Conservation (phyloP, 345 rosid species). For the Pugionium cornutum region DNA sequence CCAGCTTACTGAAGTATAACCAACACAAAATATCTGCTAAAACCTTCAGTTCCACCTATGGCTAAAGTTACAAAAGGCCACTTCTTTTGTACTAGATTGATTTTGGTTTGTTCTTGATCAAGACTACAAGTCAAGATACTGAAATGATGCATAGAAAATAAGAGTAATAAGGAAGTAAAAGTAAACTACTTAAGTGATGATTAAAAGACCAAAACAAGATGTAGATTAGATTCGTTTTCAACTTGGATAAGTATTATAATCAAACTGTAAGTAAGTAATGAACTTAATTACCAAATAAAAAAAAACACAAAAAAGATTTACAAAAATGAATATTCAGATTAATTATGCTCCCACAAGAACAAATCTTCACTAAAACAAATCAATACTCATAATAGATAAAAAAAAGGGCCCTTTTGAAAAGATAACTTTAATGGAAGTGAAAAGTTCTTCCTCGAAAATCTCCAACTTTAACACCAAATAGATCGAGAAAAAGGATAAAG, state of each 20-base stretch:
- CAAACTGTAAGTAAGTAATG: slow-evolving; percentile 13
- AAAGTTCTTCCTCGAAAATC: background rate
- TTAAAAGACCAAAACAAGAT: slow-evolving; percentile 27
- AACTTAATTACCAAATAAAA: slow-evolving; percentile 14
- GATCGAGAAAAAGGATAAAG: background rate
- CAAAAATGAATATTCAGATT: slow-evolving; percentile 34
- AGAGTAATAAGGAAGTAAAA: slow-evolving; percentile 12
- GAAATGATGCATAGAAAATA: background rate
- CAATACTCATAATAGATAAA: slow-evolving; percentile 13
- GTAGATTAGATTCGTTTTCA: slow-evolving; percentile 12
- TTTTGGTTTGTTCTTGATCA: background rate
- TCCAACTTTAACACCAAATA: slow-evolving; percentile 10
- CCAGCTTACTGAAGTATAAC: background rate
- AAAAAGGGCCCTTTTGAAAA: slow-evolving; percentile 11
- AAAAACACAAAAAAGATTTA: background rate
- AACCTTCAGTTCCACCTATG: background rate
- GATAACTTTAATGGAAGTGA: slow-evolving; percentile 17
- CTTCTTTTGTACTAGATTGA: background rate
- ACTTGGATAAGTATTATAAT: slow-evolving; percentile 12
- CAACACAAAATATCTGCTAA: slow-evolving; percentile 16
- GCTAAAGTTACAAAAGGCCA: slow-evolving; percentile 1
- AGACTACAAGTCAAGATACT: slow-evolving; percentile 1
- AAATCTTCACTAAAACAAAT: slow-evolving; percentile 22
- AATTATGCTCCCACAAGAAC: slow-evolving; percentile 17
- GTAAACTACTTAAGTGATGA: slow-evolving; percentile 18